These are phyloP conservation scores for Micractinium conductrix DNA, from an alignment of 139 green algal species.

Conservation along the genomic window DNA sequence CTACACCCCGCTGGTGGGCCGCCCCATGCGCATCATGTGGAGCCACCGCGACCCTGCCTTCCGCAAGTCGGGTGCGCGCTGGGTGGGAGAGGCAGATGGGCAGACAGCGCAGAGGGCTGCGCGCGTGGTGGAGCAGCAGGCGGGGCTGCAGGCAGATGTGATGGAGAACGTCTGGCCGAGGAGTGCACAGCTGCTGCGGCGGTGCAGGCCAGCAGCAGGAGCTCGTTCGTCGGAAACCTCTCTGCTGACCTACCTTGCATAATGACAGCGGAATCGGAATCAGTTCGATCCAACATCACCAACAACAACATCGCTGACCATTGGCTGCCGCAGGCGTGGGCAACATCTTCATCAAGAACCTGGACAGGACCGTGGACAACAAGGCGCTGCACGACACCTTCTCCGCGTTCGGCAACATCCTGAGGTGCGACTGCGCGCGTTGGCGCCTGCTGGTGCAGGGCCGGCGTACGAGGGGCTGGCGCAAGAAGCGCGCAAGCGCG, in stretches of 20 bases:
- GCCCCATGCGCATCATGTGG: conserved; percentile 97
- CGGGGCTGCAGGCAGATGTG: too few species aligned
- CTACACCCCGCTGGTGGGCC: conserved; percentile 85
- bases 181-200: too few species aligned
- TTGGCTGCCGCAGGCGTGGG: conserved; percentile 78
- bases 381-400: conserved; percentile 96
- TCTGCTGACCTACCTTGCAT: neutral
- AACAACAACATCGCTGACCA: too few species aligned
- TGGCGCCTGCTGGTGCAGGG: neutral
- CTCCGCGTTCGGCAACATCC: conserved; percentile 88
- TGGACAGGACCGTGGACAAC: conserved; percentile 93
- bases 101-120: too few species aligned
- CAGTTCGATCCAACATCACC: neutral
- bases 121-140: too few species aligned
- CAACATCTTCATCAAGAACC: conserved; percentile 99
- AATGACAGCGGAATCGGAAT: neutral
- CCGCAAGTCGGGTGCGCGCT: conserved; percentile 63
- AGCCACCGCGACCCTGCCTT: conserved; percentile 81
- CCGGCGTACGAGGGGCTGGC: conserved; percentile 9
- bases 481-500: too few species aligned
- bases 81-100: too few species aligned
- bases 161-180: too few species aligned
- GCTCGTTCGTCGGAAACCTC: too few species aligned
- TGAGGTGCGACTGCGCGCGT: conserved; percentile 67
- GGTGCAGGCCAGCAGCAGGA: too few species aligned